Conservation (phyloP, 306 rosid genomes). For the Carpinus fangiana region DNA sequence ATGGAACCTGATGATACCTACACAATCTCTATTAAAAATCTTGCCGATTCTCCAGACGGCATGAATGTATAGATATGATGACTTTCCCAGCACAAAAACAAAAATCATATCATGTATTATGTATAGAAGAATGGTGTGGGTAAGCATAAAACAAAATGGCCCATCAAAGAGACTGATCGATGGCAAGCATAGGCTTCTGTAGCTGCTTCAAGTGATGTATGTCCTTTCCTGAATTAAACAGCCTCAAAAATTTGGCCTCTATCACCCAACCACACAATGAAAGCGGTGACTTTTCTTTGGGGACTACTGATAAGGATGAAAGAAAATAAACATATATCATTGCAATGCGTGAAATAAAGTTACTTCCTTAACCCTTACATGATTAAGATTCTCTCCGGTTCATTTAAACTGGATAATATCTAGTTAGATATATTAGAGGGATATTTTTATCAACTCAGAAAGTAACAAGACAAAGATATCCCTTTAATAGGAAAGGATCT, state of each 20-base stretch:
- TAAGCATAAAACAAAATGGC: not conserved
- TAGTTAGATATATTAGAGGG: too few species aligned
- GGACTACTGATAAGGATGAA: not conserved
- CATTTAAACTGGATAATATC: too few species aligned
- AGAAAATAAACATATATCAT: not conserved
- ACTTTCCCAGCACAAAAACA: not conserved
- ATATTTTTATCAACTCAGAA: too few species aligned
- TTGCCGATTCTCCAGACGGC: not conserved
- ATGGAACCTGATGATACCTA: not conserved
- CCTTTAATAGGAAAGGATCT: too few species aligned
- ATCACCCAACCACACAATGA: not conserved
- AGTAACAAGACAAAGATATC: too few species aligned
- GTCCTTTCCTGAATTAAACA: not conserved
- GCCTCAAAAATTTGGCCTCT: not conserved
- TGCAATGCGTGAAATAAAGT: not conserved
- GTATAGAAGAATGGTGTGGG: not conserved
- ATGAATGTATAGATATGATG: not conserved
- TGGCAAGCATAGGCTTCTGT: not conserved
- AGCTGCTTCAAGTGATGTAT: not conserved
- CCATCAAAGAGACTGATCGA: not conserved
- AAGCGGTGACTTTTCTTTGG: not conserved
- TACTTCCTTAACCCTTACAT: not conserved
- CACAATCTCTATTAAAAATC: not conserved
- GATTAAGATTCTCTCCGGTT: too few species aligned
- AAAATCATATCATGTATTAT: too few species aligned